Evolutionary conservation across 768 basidiomycete species (phyloP).

Genomic region (Ramaria sp.): DNA sequence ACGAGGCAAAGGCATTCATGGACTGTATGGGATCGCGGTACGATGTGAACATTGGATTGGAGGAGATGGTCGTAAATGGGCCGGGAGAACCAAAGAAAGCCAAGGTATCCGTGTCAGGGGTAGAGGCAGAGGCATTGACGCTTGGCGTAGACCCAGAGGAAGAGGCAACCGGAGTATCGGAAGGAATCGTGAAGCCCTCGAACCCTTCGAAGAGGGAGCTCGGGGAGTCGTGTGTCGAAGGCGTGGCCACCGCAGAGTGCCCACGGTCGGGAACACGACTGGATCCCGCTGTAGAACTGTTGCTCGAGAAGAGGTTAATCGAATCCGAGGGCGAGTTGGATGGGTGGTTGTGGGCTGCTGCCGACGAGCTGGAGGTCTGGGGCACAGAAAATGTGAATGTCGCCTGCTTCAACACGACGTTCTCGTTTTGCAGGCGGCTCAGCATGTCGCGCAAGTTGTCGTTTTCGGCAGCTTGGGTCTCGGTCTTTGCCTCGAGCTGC

Average conservation of each 20-base stretch:
- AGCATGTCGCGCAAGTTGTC: conserved; percentile 83
- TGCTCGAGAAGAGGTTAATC: conserved; percentile 2
- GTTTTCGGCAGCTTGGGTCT: conserved; percentile 64
- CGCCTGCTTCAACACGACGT: conserved; percentile 65
- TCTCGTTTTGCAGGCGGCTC: conserved; percentile 77
- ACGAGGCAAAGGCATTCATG: conserved; percentile 14
- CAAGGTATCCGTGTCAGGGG: conserved; percentile 3
- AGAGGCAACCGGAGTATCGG: conserved; percentile 8
- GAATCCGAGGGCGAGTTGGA: neutral
- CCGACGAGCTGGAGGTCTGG: conserved; percentile 19
- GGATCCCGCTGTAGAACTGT: conserved; percentile 10
- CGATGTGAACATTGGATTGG: conserved; percentile 80
- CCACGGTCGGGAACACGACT: neutral
- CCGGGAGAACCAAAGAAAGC: conserved; percentile 34
- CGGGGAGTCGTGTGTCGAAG: conserved; percentile 3
- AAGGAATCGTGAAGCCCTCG: neutral
- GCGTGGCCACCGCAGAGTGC: neutral
- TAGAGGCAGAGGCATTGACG: conserved; percentile 48
- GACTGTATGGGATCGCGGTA: conserved; percentile 35
- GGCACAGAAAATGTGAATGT: conserved; percentile 81
- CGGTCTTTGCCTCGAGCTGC: conserved; percentile 75
- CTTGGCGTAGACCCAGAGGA: conserved; percentile 18
- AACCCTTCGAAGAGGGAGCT: neutral
- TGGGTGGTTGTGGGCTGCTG: conserved; percentile 7
- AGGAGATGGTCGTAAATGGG: conserved; percentile 70